Base-by-base conservation (phyloP, 257 asterid species). In the Lavandula angustifolia region DNA sequence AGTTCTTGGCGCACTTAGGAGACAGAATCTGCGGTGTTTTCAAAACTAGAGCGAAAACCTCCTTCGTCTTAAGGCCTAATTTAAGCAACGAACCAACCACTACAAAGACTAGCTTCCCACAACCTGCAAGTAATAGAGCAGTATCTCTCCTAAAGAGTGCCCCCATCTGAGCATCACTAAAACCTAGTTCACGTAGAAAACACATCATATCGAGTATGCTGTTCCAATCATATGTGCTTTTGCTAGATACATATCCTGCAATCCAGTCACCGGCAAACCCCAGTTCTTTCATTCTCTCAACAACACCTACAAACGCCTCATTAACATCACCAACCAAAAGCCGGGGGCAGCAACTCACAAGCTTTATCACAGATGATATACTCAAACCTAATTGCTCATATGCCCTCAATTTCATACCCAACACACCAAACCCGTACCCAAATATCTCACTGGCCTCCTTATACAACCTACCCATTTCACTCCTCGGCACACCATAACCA, bases 401-500 rank as follows among this genome's bases (percentile, higher is more conserved):
- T 32, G 83, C 85, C 79, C 60, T 80, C 73, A 92, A 68, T 62
- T 87, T 87, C 73, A 4, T 66, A 38, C 17, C 60, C 73, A 92
- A 75, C 9, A 77, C 66, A 17, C 91, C 91, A n/a, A 5, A 5
- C 46, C 69, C 84, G 54, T 76, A 81, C 13, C 74, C 57, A 53
- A 92, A 89, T 47, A 85, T 73, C 44, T 81, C 89, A 18, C 57
- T 55, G 5, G 75, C 96, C 76, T 92, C 90, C 79, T 60, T 84
- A 75, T 76, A 92, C 52, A 92, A 78, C 78, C 75, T 92, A 49
- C 98, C 98, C 13, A 92, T 84, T 64, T 82, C 83, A 70, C 61
- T 74, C 61, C 96, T 81, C 0, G 96, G 94, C 46, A 92, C 66
- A 16, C 98, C 97, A 32, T 89, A 92, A 44, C 78, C 80, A 73